These are phyloP conservation scores for Fusarium liriodendri DNA, from an alignment of 2,329 filamentous ascomycete species.

Conservation along the genomic window DNA sequence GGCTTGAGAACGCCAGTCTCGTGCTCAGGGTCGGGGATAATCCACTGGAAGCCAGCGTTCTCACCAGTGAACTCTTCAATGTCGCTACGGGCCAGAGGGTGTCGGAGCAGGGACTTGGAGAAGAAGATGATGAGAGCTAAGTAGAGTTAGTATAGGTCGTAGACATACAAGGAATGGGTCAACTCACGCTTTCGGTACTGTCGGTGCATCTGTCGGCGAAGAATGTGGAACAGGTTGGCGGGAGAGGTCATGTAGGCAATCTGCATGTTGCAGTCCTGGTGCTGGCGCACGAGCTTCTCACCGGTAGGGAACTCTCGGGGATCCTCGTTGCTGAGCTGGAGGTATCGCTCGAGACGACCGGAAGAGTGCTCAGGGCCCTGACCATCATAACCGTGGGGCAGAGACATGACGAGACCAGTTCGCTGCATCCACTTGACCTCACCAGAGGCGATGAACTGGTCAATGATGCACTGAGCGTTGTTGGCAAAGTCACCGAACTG, in stretches of 20 bases:
- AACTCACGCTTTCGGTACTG: constrained; percentile 98
- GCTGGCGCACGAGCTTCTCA: constrained; percentile 94
- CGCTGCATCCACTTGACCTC: constrained; percentile 99
- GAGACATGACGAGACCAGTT: constrained; percentile 93
- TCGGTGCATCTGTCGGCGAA: constrained; percentile 97
- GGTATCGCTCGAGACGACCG: constrained; percentile 94
- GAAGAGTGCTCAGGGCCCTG: constrained; percentile 99
- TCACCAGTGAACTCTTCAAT: constrained; percentile 93
- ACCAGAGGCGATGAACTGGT: constrained; percentile 97
- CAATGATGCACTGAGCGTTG: constrained; percentile 98
- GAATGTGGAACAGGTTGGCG: constrained; percentile 94
- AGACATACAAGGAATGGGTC: neutral
- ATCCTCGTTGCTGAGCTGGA: constrained; percentile 98
- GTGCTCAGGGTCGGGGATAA: constrained; percentile 92
- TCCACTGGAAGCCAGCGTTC: constrained; percentile 91
- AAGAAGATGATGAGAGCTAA: constrained; percentile 93
- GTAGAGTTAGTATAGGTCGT: constrained; percentile 28
- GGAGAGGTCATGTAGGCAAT: constrained; percentile 97
- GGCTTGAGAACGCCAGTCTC: constrained; percentile 78
- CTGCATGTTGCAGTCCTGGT: constrained; percentile 99
- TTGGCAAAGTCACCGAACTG: constrained; percentile 99
- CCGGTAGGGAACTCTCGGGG: constrained; percentile 89
- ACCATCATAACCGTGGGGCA: constrained; percentile 97
- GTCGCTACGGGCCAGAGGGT: constrained; percentile 88
- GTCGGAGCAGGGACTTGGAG: constrained; percentile 94